Percentiles rank a stretch among this genome's conserved stretches.
Conservation (phyloP, 805 yeast species). For the Cyberlindnera euphorbiiphila region DNA sequence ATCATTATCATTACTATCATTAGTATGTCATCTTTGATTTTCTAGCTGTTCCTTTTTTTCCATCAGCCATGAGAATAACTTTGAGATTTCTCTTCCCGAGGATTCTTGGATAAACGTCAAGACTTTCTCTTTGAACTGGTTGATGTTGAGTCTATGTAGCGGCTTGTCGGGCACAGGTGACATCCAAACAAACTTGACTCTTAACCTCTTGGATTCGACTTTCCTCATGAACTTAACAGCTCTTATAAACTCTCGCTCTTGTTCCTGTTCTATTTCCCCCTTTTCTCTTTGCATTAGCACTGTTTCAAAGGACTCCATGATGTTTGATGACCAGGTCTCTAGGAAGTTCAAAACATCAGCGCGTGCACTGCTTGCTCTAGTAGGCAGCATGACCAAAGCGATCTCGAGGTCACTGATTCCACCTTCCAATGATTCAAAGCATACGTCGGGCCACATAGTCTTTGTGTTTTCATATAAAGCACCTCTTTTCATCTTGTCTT, state of each 20-base stretch:
- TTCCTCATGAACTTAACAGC: background rate
- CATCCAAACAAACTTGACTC: background rate
- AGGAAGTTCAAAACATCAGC: background rate
- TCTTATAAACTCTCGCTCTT: background rate
- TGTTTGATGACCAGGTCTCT: background rate
- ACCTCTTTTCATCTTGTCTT: no score
- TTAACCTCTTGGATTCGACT: background rate
- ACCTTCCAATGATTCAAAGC: background rate
- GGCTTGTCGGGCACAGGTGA: no score
- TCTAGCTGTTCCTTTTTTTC: background rate
- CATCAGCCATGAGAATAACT: slow-evolving; percentile 1
- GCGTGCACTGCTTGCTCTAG: no score
- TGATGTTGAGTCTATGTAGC: background rate
- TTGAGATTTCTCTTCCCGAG: slow-evolving; percentile 1
- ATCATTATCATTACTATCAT: background rate
- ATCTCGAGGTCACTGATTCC: background rate
- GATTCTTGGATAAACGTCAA: background rate
- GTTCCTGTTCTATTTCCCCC: no score
- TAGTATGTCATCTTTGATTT: background rate
- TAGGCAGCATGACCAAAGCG: no score
- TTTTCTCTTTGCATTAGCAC: no score
- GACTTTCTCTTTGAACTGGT: background rate
- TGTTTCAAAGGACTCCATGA: slow-evolving; percentile 1
- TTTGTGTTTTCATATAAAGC: no score
- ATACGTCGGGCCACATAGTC: no score